Percentiles rank a stretch among this genome's conserved stretches.
Evolutionary conservation across 2,329 filamentous ascomycete species (phyloP).

Genomic region (Chaetoscypha palmicola): DNA sequence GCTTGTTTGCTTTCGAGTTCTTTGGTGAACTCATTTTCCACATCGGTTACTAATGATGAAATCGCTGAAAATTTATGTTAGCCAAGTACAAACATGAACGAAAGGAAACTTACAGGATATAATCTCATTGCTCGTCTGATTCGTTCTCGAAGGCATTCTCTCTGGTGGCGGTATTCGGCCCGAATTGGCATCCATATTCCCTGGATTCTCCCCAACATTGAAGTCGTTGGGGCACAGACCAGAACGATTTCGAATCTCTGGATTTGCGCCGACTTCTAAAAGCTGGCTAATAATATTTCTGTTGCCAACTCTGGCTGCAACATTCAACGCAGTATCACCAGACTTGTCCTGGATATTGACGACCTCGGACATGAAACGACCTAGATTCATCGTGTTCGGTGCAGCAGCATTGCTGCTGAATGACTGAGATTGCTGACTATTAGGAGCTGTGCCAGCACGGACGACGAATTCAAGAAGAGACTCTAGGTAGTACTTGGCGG

Average conservation of each 20-base stretch:
- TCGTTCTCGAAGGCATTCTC: slow-evolving; percentile 41
- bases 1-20: slow-evolving; percentile 80
- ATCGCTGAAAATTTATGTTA: slow-evolving; percentile 54
- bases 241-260: slow-evolving; percentile 84
- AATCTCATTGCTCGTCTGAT: slow-evolving; percentile 72
- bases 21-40: slow-evolving; percentile 69
- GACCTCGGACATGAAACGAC: slow-evolving; percentile 92
- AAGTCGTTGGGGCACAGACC: slow-evolving; percentile 90
- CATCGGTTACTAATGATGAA: slow-evolving; percentile 71
- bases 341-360: slow-evolving; percentile 92
- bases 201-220: slow-evolving; percentile 60
- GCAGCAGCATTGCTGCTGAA: slow-evolving; percentile 23
- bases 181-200: slow-evolving; percentile 42
- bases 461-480: slow-evolving; percentile 92
- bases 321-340: slow-evolving; percentile 90
- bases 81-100: background rate
- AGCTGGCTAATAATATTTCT: slow-evolving; percentile 94
- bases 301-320: slow-evolving; percentile 88
- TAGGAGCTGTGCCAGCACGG: slow-evolving; percentile 64
- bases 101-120: slow-evolving; percentile 58
- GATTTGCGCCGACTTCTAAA: slow-evolving; percentile 88
- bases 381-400: slow-evolving; percentile 60
- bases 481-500: slow-evolving; percentile 93
- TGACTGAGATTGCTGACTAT: slow-evolving; percentile 39
- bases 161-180: slow-evolving; percentile 39